These are phyloP conservation scores for Pseudonectria foliicola DNA, from an alignment of 2,329 filamentous ascomycete genomes.

Conservation along the genomic window DNA sequence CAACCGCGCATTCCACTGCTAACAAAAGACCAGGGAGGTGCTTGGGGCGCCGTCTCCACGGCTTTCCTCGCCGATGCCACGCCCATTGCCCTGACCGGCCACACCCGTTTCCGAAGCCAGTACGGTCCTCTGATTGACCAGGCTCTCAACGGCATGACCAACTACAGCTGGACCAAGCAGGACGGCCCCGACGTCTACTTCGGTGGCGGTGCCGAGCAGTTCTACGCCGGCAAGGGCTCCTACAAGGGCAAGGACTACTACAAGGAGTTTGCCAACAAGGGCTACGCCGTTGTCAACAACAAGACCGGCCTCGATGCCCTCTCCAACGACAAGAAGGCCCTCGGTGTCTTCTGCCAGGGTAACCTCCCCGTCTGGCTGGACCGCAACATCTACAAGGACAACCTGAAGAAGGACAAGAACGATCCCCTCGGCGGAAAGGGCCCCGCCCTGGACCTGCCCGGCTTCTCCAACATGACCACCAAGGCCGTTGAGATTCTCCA, in stretches of 20 bases:
- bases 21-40: slow-evolving; percentile 34
- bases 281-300: slow-evolving; percentile 67
- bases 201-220: slow-evolving; percentile 76
- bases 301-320: slow-evolving; percentile 60
- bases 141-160: slow-evolving; percentile 66
- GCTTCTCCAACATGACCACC: slow-evolving; percentile 82
- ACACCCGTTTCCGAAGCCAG: slow-evolving; percentile 61
- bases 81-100: slow-evolving; percentile 65
- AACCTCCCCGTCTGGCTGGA: slow-evolving; percentile 83
- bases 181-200: slow-evolving; percentile 74
- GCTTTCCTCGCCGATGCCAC: slow-evolving; percentile 77
- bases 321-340: slow-evolving; percentile 53
- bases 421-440: slow-evolving; percentile 58
- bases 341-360: slow-evolving; percentile 69
- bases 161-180: slow-evolving; percentile 75
- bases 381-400: slow-evolving; percentile 70
- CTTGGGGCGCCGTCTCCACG: slow-evolving; percentile 66
- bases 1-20: slow-evolving; percentile 1
- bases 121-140: slow-evolving; percentile 71
- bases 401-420: slow-evolving; percentile 59
- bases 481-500: slow-evolving; percentile 79
- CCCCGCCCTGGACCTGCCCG: slow-evolving; percentile 67
- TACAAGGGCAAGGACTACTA: slow-evolving; percentile 73
- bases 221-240: slow-evolving; percentile 57
- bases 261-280: slow-evolving; percentile 63